These are phyloP conservation scores for Vitis rupestris DNA, from an alignment of 164 flowering plant species.

Conservation along the genomic window DNA sequence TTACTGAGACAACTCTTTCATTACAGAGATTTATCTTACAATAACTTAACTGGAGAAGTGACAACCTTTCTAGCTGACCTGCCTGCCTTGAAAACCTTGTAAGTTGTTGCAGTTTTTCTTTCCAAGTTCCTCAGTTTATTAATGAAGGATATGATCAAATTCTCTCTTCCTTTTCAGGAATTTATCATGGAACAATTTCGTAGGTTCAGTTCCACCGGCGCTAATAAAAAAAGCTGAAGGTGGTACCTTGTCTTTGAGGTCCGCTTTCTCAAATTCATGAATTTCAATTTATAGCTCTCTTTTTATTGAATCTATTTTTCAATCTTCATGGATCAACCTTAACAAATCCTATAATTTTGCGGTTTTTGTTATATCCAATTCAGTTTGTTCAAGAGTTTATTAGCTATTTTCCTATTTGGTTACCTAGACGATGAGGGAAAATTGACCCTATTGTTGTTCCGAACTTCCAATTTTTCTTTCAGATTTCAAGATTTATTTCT, in stretches of 20 bases:
- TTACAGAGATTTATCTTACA: slow-evolving; percentile 48
- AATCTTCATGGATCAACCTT: too few relatives aligned
- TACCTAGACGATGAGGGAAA: too few relatives aligned
- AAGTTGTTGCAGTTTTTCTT: slow-evolving; percentile 10
- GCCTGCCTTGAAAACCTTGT: slow-evolving; percentile 21
- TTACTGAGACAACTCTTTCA: too few relatives aligned
- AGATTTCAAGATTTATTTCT: too few relatives aligned
- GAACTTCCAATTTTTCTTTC: too few relatives aligned
- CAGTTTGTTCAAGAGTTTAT: too few relatives aligned
- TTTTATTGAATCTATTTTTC: not conserved
- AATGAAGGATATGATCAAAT: not conserved
- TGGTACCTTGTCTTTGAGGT: slow-evolving; percentile 31
- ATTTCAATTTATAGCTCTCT: not conserved
- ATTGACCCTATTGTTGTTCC: too few relatives aligned
- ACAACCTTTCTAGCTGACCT: slow-evolving; percentile 22
- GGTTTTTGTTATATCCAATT: too few relatives aligned
- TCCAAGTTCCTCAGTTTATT: not conserved
- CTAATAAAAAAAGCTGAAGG: slow-evolving; percentile 24
- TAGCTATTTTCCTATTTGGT: too few relatives aligned
- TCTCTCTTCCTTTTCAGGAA: slow-evolving; percentile 23
- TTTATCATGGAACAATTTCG: slow-evolving; percentile 33
- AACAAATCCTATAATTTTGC: too few relatives aligned
- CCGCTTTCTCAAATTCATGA: not conserved
- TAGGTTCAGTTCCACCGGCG: slow-evolving; percentile 35
- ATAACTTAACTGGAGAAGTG: slow-evolving; percentile 1